Evolutionary conservation across 2,329 filamentous ascomycete species (phyloP), one percentile per base, ranked within the genome.

Genomic region (Bimuria novae-zelandiae): DNA sequence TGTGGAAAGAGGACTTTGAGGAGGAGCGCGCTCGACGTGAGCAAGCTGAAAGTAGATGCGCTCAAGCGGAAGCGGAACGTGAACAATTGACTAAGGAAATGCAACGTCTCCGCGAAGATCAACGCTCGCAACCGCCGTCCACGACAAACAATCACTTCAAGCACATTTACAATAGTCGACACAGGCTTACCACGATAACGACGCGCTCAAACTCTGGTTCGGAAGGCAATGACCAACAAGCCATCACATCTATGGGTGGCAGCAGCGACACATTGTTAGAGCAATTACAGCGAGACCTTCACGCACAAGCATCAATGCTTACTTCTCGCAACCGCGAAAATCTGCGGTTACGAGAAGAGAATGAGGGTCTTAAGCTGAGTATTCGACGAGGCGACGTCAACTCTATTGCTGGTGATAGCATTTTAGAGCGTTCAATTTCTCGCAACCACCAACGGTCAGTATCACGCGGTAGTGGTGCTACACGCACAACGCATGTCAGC

Each of bases 241-340:
- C 59, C 21, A 30, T 63, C 10, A 32, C 61, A 17, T 70, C 70
- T 14, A 50, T 60, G 23, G 60, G 65, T 23, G 69, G 69, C 17
- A 63, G 85, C 1, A 86, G 82, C 57, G 89, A 84, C 7, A 83
- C 92, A 1, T 82, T 90, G 10, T 89, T 94, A n/a, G 91, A 96
- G 57, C 88, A 95, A 62, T 78, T 97, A 23, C 88, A 93, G 48
- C 89, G 92, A 49, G 92, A 97, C 73, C 89, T 97, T 25, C 91
- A 92, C 56, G 94, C 94, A 2, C 94, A 99, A 72, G 96, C 92
- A 0, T 97, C 92, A 0, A 97, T 99, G 91, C 82, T 99, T 29
- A 97, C 93, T 1, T 97, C 94, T 30, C 84, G 94, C 21, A 97
- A 97, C 68, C 89, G 92, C 22, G 94, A 99, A 70, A 95, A 96